phyloP scores from a whole-genome alignment of 1,139 yeast genomes.

The Trichomonascaceae sp. region DNA sequence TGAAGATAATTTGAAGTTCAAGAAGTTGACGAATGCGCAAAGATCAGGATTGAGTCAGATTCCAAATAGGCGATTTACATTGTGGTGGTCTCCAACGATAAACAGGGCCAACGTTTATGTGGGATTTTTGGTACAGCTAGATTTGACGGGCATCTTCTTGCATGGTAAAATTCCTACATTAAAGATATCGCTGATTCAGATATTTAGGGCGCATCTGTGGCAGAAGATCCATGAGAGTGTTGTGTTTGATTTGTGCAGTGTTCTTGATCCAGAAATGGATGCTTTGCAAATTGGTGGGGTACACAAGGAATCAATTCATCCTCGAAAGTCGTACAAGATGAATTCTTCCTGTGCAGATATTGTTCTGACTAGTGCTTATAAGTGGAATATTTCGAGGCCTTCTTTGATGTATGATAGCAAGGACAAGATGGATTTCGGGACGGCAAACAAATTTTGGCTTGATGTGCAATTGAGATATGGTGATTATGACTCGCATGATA shows the following conservation, averaged over 20 bases:
- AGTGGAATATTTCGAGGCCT: slow-evolving; percentile 84
- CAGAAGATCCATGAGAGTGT: slow-evolving; percentile 96
- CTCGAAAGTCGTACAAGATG: slow-evolving; percentile 96
- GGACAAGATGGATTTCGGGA: slow-evolving; percentile 36
- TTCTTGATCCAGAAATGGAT: slow-evolving; percentile 81
- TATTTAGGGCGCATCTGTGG: slow-evolving; percentile 97
- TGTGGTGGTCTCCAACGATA: slow-evolving; percentile 99
- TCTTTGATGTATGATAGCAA: slow-evolving; percentile 53
- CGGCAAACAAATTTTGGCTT: slow-evolving; percentile 80
- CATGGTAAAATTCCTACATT: slow-evolving; percentile 98
- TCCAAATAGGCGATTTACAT: slow-evolving; percentile 92
- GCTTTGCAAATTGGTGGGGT: slow-evolving; percentile 79
- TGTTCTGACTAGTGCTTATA: slow-evolving; percentile 64
- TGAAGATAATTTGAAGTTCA: slow-evolving; percentile 91
- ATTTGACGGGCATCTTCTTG: slow-evolving; percentile 90
- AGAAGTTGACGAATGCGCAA: slow-evolving; percentile 95
- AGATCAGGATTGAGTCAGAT: slow-evolving; percentile 95
- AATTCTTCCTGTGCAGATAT: slow-evolving; percentile 93
- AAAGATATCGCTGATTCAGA: slow-evolving; percentile 90
- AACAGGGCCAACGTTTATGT: slow-evolving; percentile 97
- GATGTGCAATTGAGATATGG: slow-evolving; percentile 95
- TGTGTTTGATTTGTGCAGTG: slow-evolving; percentile 89
- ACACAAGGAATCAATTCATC: slow-evolving; percentile 89
- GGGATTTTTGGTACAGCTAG: slow-evolving; percentile 93
- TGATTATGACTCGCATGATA: slow-evolving; percentile 96